phyloP scores from a whole-genome alignment of 768 basidiomycete genomes.

The Naganishia friedmannii region DNA sequence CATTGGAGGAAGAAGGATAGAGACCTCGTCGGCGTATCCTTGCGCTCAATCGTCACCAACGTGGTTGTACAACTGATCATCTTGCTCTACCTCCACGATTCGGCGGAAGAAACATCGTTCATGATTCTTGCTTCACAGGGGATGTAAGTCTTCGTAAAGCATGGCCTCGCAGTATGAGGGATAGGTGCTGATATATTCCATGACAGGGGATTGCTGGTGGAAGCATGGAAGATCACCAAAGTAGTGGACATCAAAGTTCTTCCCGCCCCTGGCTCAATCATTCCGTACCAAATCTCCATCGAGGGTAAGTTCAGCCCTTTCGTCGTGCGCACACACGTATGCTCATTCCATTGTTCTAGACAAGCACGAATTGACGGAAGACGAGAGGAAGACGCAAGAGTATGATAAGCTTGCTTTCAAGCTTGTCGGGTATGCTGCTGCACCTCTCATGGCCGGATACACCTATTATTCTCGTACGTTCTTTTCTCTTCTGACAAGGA shows the following conservation, averaged over 20 bases:
- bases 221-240: constrained; percentile 81
- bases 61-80: constrained; percentile 84
- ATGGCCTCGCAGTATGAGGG: background rate
- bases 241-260: constrained; percentile 80
- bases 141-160: constrained; percentile 36
- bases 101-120: constrained; percentile 92
- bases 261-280: constrained; percentile 60
- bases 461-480: constrained; percentile 52
- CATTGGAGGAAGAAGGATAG: constrained; percentile 89
- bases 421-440: constrained; percentile 84
- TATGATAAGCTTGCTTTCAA: constrained; percentile 90
- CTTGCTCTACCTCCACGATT: constrained; percentile 88
- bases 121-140: constrained; percentile 75
- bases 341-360: constrained; percentile 55
- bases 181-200: background rate
- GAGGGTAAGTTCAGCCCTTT: constrained; percentile 59
- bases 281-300: constrained; percentile 79
- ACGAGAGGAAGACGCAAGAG: constrained; percentile 97
- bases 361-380: constrained; percentile 92
- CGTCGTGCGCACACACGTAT: constrained; percentile 25
- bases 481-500: background rate
- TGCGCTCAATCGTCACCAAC: constrained; percentile 83
- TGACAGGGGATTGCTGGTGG: constrained; percentile 54
- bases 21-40: constrained; percentile 90
- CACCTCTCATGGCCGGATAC: constrained; percentile 61